These are phyloP conservation scores for Pterula multifida DNA, from an alignment of 1,284 basidiomycete species.

Conservation along the genomic window DNA sequence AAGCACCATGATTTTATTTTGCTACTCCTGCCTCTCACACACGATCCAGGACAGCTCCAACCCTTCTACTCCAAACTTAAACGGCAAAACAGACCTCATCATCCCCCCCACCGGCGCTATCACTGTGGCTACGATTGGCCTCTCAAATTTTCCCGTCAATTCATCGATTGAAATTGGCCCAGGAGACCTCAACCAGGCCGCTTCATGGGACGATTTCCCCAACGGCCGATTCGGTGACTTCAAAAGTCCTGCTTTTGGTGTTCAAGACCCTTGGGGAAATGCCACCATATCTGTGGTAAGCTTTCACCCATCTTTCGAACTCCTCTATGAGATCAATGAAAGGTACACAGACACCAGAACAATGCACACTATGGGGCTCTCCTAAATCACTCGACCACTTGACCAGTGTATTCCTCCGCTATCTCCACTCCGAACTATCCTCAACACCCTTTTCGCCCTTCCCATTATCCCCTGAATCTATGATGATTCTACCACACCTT, in stretches of 20 bases:
- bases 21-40: background rate
- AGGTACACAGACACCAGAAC: constrained; percentile 43
- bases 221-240: constrained; percentile 99
- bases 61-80: constrained; percentile 3
- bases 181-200: constrained; percentile 63
- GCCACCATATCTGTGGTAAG: constrained; percentile 37
- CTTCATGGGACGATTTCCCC: constrained; percentile 96
- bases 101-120: constrained; percentile 54
- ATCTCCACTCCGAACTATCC: constrained; percentile 61
- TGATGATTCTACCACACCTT: constrained; percentile 70
- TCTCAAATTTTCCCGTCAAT: constrained; percentile 32
- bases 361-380: constrained; percentile 70
- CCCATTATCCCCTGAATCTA: constrained; percentile 79
- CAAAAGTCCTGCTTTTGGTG: constrained; percentile 92
- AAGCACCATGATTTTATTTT: constrained; percentile 14
- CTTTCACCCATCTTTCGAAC: constrained; percentile 3
- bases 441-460: constrained; percentile 86
- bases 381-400: constrained; percentile 67
- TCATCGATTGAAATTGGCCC: constrained; percentile 38
- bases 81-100: constrained; percentile 25
- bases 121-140: constrained; percentile 37
- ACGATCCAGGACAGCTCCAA: background rate
- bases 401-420: constrained; percentile 67
- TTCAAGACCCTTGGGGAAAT: constrained; percentile 62
- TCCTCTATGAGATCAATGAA: background rate